Evolutionary conservation across 768 basidiomycete genomes (phyloP).

Genomic region (Roridomyces roridus): DNA sequence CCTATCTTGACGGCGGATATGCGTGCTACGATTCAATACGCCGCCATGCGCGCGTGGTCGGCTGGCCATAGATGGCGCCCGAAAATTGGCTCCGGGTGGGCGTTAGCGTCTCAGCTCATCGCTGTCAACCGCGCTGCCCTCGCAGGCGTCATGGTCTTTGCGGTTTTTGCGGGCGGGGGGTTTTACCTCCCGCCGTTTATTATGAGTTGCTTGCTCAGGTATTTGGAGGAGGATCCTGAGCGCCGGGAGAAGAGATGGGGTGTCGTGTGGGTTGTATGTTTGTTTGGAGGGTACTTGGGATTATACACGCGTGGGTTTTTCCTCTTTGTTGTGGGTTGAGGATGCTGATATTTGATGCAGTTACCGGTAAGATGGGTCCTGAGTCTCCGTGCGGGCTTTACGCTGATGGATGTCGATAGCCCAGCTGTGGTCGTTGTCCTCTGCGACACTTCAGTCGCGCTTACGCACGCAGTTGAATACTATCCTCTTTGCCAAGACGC

Average conservation of each 20-base stretch:
- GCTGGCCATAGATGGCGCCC: constrained; percentile 62
- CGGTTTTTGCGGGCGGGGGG: constrained; percentile 58
- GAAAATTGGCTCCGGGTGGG: constrained; percentile 66
- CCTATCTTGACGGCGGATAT: constrained; percentile 79
- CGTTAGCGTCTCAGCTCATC: constrained; percentile 63
- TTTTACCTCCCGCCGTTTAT: constrained; percentile 71
- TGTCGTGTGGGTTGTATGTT: neutral
- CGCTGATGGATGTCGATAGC: too few relatives aligned
- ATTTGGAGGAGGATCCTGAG: constrained; percentile 28
- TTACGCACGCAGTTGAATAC: neutral
- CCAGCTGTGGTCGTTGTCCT: constrained; percentile 2
- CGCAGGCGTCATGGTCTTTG: constrained; percentile 48
- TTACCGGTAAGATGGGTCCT: too few relatives aligned
- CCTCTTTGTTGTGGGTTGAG: neutral
- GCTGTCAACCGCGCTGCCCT: constrained; percentile 58
- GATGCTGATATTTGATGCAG: too few relatives aligned
- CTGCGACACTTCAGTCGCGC: neutral
- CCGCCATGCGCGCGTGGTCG: constrained; percentile 63
- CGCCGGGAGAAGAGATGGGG: neutral
- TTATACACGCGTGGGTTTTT: neutral
- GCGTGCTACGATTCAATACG: constrained; percentile 68
- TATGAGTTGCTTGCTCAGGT: constrained; percentile 37
- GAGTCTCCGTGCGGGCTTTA: too few relatives aligned
- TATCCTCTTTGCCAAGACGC: neutral
- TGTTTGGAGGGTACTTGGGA: neutral